Evolutionary conservation across 176 grass and related monocot genomes (phyloP).

Genomic region (Elaeis guineensis): DNA sequence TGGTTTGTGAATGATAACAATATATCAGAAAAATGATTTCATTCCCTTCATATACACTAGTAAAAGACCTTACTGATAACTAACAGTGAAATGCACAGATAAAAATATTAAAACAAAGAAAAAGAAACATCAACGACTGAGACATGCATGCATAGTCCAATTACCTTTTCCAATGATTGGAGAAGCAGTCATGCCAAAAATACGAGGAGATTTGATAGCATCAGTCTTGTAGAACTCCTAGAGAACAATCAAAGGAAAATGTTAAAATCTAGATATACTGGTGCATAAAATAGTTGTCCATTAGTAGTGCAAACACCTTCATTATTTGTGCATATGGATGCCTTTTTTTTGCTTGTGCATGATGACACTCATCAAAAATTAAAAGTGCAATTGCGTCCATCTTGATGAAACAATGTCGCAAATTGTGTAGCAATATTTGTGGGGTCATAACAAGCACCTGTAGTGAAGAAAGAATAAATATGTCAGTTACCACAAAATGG

Average conservation of each 20-base stretch:
- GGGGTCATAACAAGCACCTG: slow-evolving; percentile 97
- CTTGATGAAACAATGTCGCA: slow-evolving; percentile 82
- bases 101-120: background rate
- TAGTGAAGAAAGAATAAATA: slow-evolving; percentile 17
- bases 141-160: background rate
- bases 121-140: background rate
- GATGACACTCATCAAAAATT: slow-evolving; percentile 95
- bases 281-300: background rate
- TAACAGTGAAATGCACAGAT: too few relatives aligned
- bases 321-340: slow-evolving; percentile 95
- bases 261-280: background rate
- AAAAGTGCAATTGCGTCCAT: slow-evolving; percentile 69
- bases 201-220: slow-evolving; percentile 40
- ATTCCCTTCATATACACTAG: too few relatives aligned
- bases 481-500: slow-evolving; percentile 16
- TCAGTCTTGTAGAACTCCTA: slow-evolving; percentile 75
- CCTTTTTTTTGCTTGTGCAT: slow-evolving; percentile 61
- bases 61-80: too few relatives aligned
- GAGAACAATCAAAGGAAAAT: slow-evolving; percentile 26
- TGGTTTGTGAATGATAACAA: background rate
- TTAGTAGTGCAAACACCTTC: slow-evolving; percentile 46
- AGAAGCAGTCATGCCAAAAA: slow-evolving; percentile 98
- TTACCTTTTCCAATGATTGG: slow-evolving; percentile 95
- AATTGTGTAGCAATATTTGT: slow-evolving; percentile 71
- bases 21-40: background rate